phyloP scores from a whole-genome alignment of 1,139 yeast genomes.

The Suhomyces wounanorum region DNA sequence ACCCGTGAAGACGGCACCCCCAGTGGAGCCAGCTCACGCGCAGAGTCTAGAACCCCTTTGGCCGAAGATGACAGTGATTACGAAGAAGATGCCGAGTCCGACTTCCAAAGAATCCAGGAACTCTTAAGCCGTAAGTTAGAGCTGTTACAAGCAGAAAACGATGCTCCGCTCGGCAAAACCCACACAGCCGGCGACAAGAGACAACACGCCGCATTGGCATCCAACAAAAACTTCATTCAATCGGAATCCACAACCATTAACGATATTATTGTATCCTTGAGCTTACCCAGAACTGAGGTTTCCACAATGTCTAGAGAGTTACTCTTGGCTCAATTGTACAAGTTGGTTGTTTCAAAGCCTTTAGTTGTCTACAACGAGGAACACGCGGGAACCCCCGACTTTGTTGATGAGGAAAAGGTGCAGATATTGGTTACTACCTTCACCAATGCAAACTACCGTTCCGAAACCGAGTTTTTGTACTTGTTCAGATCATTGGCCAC shows the following conservation, averaged over 20 bases:
- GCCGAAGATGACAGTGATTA: slow-evolving; percentile 35
- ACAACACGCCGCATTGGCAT: slow-evolving; percentile 34
- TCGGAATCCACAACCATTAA: slow-evolving; percentile 41
- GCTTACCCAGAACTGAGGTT: slow-evolving; percentile 45
- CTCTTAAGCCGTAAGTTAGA: slow-evolving; percentile 41
- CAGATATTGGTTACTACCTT: slow-evolving; percentile 36
- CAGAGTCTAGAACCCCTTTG: slow-evolving; percentile 45
- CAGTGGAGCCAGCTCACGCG: slow-evolving; percentile 30
- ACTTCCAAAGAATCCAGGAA: slow-evolving; percentile 44
- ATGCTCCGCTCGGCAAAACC: slow-evolving; percentile 20
- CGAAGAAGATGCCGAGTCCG: slow-evolving; percentile 48
- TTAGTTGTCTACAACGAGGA: slow-evolving; percentile 42
- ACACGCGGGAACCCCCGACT: slow-evolving; percentile 32
- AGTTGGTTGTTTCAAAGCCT: slow-evolving; percentile 48
- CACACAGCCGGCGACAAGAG: slow-evolving; percentile 20
- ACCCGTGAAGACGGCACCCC: slow-evolving; percentile 18
- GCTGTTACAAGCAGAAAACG: slow-evolving; percentile 21
- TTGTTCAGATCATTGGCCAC: slow-evolving; percentile 46
- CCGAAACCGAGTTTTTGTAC: slow-evolving; percentile 46
- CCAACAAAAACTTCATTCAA: slow-evolving; percentile 41
- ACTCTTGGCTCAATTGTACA: slow-evolving; percentile 52
- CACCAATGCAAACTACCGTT: slow-evolving; percentile 37
- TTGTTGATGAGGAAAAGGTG: slow-evolving; percentile 41
- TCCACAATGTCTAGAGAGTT: slow-evolving; percentile 53
- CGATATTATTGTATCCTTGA: slow-evolving; percentile 43